phyloP scores from a whole-genome alignment of 1,284 basidiomycete genomes.

The Porogramme epimiltina region DNA sequence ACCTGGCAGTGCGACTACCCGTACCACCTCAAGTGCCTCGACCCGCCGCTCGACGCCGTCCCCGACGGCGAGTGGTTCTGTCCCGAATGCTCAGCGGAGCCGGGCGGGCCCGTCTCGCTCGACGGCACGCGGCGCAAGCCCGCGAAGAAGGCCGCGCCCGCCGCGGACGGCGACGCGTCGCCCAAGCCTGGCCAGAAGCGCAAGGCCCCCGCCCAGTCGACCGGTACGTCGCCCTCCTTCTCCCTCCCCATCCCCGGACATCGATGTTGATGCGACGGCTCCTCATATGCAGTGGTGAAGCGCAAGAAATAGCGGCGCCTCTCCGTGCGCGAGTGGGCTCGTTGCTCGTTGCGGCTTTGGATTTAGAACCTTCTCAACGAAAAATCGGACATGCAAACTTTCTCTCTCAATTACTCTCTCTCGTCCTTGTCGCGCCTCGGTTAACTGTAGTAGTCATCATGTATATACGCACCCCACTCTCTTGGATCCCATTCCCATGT shows the following conservation, averaged over 20 bases:
- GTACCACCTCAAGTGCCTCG: conserved; percentile 83
- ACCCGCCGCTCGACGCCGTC: conserved; percentile 73
- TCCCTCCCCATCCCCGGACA: no score
- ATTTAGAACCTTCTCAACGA: no score
- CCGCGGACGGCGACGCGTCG: conserved; percentile 23
- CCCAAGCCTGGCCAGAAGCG: conserved; percentile 33
- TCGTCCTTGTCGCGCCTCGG: background rate
- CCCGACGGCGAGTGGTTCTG: conserved; percentile 97
- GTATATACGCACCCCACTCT: background rate
- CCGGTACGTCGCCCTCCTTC: conserved; percentile 8
- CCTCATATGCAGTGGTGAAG: conserved; percentile 25
- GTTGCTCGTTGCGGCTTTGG: no score
- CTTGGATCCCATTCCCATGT: background rate
- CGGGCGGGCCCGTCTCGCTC: conserved; percentile 35
- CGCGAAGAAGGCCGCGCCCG: conserved; percentile 17
- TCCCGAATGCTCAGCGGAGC: conserved; percentile 56
- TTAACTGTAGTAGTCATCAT: background rate
- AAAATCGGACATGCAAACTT: no score
- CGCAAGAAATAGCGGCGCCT: conserved; percentile 30
- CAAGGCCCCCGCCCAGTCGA: conserved; percentile 29
- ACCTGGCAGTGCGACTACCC: conserved; percentile 79
- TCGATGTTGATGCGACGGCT: no score
- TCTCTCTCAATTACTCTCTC: background rate
- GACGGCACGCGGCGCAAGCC: conserved; percentile 27
- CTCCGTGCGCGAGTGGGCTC: background rate